Evolutionary conservation across 1,284 basidiomycete genomes (phyloP).

Genomic region (Cryptococcus hybrid): DNA sequence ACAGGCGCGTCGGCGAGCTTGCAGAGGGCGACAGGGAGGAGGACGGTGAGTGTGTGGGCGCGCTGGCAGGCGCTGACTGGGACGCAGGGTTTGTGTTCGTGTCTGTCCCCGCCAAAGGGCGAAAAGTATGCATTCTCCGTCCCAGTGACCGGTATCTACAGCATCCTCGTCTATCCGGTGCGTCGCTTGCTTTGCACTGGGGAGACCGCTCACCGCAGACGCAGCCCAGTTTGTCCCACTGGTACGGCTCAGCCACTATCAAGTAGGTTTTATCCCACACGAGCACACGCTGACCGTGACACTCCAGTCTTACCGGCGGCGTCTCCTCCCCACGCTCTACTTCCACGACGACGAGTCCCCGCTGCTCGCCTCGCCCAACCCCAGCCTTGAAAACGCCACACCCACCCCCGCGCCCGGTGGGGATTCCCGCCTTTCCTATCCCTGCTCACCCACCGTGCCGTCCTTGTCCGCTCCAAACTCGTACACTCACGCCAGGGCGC

Average conservation of each 20-base stretch:
- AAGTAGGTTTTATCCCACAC: slow-evolving; percentile 31
- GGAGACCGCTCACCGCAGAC: too few relatives aligned
- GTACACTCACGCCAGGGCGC: slow-evolving; percentile 31
- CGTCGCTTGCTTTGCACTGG: too few relatives aligned
- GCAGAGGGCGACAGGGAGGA: slow-evolving; percentile 16
- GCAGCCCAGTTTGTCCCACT: slow-evolving; percentile 43
- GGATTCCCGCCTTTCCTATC: slow-evolving; percentile 67
- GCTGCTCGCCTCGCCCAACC: slow-evolving; percentile 50
- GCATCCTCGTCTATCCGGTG: slow-evolving; percentile 71
- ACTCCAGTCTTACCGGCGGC: slow-evolving; percentile 78
- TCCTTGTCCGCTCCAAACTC: slow-evolving; percentile 66
- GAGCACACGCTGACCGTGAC: slow-evolving; percentile 60
- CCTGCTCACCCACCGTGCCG: slow-evolving; percentile 66
- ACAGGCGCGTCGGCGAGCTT: slow-evolving; percentile 31
- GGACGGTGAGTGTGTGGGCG: slow-evolving; percentile 35
- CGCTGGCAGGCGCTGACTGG: slow-evolving; percentile 15
- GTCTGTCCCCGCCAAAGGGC: slow-evolving; percentile 51
- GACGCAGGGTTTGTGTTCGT: slow-evolving; percentile 47
- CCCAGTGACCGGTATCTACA: slow-evolving; percentile 76
- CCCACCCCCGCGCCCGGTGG: slow-evolving; percentile 48
- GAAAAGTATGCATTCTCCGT: slow-evolving; percentile 72
- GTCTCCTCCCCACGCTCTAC: slow-evolving; percentile 80
- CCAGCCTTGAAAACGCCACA: neutral
- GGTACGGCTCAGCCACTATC: slow-evolving; percentile 50
- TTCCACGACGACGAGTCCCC: slow-evolving; percentile 95